Base-by-base conservation (phyloP, 164 flowering plant genomes). In the Vitis labrusca region DNA sequence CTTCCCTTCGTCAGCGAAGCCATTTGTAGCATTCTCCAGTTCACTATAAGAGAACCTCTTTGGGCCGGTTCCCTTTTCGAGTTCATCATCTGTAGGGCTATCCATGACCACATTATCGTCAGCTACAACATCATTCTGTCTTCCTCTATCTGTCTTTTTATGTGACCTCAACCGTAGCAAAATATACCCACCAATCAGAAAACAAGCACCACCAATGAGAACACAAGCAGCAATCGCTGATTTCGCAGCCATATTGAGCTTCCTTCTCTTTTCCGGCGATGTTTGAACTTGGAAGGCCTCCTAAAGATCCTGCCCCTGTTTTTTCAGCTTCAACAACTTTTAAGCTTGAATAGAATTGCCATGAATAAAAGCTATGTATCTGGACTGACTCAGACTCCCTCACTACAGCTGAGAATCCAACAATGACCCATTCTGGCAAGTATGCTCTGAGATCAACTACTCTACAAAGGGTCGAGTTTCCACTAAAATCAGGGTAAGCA, bases 321-420 rank as follows among this genome's bases (percentile, higher is more conserved):
- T 23, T 23, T 23, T 23, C 27, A 23, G 27, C 27, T 23, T 23
- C 27, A 23, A 23, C 27, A 5, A 17, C 54, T 1, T 67, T 67
- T 68, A 76, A 67, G 50, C 48, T 73, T 10, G 80, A 77, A 58
- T 16, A 61, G 52, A 77, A 77, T 8, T 70, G 68, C 77, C 77
- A 73, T 0, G 80, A 66, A 9, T 50, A 14, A 27, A 77, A 52
- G 6, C 2, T 59, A 55, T 77, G 73, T 1, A 61, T 51, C 71
- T 61, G 27, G 27, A 23, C 27, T 23, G 27, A 23, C 27, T 23
- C 27, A 1, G 27, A 23, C 27, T 23, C 77, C 2, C 77, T 65
- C 6, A 8, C 13, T 6, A n/a, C 57, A 13, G 57, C 68, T 23
- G 67, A 64, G n/a, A 61, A 61, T 3, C 64, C 64, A n/a, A 61